Evolutionary conservation across 2,329 filamentous ascomycete genomes (phyloP).

Genomic region (Paraphaeosphaeria sporulosa): DNA sequence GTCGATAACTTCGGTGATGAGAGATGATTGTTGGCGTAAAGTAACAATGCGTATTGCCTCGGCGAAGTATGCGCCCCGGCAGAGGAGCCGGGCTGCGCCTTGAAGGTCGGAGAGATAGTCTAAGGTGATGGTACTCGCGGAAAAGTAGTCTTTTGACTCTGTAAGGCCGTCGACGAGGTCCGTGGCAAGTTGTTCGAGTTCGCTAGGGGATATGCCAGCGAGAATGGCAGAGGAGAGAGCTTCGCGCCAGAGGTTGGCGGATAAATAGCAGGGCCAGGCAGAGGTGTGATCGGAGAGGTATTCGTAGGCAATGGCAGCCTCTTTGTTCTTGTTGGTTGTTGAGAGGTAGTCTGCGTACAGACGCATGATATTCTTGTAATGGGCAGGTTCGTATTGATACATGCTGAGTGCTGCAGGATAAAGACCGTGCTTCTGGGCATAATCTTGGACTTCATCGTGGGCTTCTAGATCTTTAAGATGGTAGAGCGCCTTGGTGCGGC

Average conservation of each 20-base stretch:
- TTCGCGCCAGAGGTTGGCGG: conserved; percentile 89
- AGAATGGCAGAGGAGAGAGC: conserved; percentile 81
- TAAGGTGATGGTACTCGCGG: conserved; percentile 79
- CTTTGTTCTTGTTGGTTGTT: conserved; percentile 76
- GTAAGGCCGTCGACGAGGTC: conserved; percentile 79
- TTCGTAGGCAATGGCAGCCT: conserved; percentile 91
- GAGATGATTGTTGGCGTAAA: conserved; percentile 64
- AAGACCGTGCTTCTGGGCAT: conserved; percentile 79
- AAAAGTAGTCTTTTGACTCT: conserved; percentile 83
- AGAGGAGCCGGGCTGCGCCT: conserved; percentile 76
- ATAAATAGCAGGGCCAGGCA: conserved; percentile 83
- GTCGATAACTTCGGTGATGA: conserved; percentile 77
- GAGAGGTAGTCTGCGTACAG: conserved; percentile 83
- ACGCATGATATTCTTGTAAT: conserved; percentile 72
- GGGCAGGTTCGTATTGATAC: conserved; percentile 80
- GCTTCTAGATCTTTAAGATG: conserved; percentile 77
- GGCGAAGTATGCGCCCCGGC: conserved; percentile 85
- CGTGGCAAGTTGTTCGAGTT: conserved; percentile 73
- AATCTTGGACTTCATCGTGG: conserved; percentile 80
- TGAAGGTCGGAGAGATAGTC: conserved; percentile 81
- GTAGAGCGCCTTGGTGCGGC: conserved; percentile 76
- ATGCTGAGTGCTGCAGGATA: conserved; percentile 80
- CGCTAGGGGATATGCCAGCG: conserved; percentile 62
- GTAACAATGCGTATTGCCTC: conserved; percentile 84
- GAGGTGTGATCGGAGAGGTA: conserved; percentile 76